phyloP scores from a whole-genome alignment of 495 filamentous ascomycete genomes.

The Lasiosphaeria miniovina region DNA sequence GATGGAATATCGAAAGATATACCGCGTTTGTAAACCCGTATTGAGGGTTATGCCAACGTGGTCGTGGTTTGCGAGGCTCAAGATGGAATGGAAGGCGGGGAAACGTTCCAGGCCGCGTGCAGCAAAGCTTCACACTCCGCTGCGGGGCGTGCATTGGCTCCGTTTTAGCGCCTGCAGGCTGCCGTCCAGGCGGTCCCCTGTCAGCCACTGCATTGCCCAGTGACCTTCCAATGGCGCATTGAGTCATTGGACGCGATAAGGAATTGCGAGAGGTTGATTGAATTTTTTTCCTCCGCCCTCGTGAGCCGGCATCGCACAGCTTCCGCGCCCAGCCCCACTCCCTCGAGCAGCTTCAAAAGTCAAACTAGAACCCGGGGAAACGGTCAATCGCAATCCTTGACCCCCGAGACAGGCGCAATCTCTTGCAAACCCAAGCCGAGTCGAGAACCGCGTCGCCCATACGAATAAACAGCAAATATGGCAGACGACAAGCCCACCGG shows the following conservation, averaged over 20 bases:
- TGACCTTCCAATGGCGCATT: background rate
- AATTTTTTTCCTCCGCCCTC: background rate
- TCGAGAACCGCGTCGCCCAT: background rate
- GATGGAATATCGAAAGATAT: no score
- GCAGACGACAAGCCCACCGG: conserved; percentile 21
- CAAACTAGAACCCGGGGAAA: background rate
- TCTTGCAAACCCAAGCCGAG: background rate
- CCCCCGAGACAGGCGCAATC: background rate
- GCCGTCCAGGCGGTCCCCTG: background rate
- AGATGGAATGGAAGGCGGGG: no score
- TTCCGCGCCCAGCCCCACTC: background rate
- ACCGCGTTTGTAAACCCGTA: no score
- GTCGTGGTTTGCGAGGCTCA: no score
- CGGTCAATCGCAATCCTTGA: background rate
- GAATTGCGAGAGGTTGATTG: background rate
- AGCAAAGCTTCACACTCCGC: background rate
- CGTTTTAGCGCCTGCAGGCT: background rate
- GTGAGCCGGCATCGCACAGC: background rate
- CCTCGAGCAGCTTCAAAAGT: background rate
- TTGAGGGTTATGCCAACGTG: no score
- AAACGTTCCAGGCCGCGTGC: no score
- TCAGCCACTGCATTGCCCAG: conserved; percentile 1
- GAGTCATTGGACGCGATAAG: conserved; percentile 3
- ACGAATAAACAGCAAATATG: conserved; percentile 6
- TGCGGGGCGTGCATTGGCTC: background rate